Base-by-base conservation (phyloP, 495 filamentous ascomycete species). In the Lasiosphaeriaceae sp. region DNA sequence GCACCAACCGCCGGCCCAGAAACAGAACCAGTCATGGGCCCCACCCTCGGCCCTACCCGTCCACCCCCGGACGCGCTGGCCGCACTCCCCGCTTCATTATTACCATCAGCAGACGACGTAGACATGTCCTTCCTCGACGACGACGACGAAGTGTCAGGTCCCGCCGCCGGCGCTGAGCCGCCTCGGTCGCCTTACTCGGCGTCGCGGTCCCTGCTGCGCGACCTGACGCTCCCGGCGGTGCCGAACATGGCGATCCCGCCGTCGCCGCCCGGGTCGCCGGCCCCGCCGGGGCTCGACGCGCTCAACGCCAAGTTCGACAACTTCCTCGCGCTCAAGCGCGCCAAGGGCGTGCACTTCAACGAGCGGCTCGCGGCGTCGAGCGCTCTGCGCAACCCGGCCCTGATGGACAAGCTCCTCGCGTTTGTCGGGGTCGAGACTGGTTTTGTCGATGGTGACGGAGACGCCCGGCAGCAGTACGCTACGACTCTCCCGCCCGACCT, bases 321-420 rank as follows among this genome's bases (percentile, higher is more conserved):
- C 64, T 97, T 98, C 70, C 83, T 96, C 1, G 77, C 82, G 22
- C 77, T 97, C 45, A 98, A 97, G 72, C 66, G 68, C 44, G 85
- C 83, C 51, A 84, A 90, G 61, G 90, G 89, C 2, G 76, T 90
- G 29, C 95, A 98, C 73, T 97, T 98, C 78, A 97, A 98, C 69
- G 78, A 86, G 56, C 88, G 90, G 50, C 77, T 97, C 0, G 83
- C 86, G 20, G 76, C 75, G 41, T 89, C 87, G 2, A 74, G 83
- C 1, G 85, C 88, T 0, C 73, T 96, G 39, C 85, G 83, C 50
- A 96, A 97, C 66, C 94, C 94, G 21, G 87, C 82, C 29, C 73
- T 96, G 17, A 74, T 89, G 56, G 81, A 84, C 39, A 93, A 93
- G 60, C 78, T 97, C 66, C 84, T 92, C 74, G 79, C 77, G 7